Evolutionary conservation across 2,329 filamentous ascomycete genomes (phyloP).

Genomic region (Colletotrichum limetticola): DNA sequence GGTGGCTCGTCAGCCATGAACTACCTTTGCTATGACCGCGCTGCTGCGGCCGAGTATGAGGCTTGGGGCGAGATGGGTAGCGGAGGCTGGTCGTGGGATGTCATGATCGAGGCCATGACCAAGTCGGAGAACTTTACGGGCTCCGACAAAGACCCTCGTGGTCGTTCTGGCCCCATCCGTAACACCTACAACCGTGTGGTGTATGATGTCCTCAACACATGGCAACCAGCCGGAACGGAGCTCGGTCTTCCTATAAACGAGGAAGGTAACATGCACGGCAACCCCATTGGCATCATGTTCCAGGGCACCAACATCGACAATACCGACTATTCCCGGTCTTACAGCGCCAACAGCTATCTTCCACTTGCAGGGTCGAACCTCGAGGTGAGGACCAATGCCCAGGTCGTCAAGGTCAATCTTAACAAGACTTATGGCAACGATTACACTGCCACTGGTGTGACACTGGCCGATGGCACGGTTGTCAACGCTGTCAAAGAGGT

Average conservation of each 20-base stretch:
- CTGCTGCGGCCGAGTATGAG: slow-evolving; percentile 48
- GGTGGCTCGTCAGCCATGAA: slow-evolving; percentile 61
- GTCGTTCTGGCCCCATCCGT: slow-evolving; percentile 38
- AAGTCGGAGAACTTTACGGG: slow-evolving; percentile 43
- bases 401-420: slow-evolving; percentile 42
- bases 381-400: slow-evolving; percentile 48
- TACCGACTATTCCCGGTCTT: slow-evolving; percentile 42
- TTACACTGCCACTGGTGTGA: slow-evolving; percentile 8
- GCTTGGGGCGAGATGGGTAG: slow-evolving; percentile 50
- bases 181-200: slow-evolving; percentile 33
- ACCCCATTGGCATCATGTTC: slow-evolving; percentile 39
- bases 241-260: slow-evolving; percentile 25
- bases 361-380: slow-evolving; percentile 49
- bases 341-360: slow-evolving; percentile 46
- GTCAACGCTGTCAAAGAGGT: slow-evolving; percentile 23
- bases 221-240: slow-evolving; percentile 31
- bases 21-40: slow-evolving; percentile 52
- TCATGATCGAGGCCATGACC: slow-evolving; percentile 47
- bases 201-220: slow-evolving; percentile 18
- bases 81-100: slow-evolving; percentile 47
- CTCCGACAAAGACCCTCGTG: slow-evolving; percentile 30
- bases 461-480: slow-evolving; percentile 3
- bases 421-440: background rate
- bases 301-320: slow-evolving; percentile 46
- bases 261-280: slow-evolving; percentile 21